Conservation (phyloP, 176 grass and related monocot species). For the Aechmea fasciata region DNA sequence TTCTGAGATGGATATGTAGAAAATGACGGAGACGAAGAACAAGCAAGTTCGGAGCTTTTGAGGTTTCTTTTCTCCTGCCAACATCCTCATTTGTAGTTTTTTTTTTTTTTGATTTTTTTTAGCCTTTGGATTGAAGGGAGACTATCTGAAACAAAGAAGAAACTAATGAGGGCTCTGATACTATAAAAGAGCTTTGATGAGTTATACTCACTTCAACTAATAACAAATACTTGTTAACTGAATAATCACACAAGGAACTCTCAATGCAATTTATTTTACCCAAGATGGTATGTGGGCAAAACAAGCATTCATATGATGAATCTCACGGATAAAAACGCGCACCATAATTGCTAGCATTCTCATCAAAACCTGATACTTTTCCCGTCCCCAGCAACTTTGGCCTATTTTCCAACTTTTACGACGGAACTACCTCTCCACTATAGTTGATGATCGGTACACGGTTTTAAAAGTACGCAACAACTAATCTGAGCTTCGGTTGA, state of each 20-base stretch:
- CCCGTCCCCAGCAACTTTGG: no score
- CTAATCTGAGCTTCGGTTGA: no score
- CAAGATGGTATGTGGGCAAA: not conserved
- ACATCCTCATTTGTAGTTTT: conserved; percentile 1
- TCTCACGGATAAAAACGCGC: not conserved
- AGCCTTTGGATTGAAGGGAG: conserved; percentile 27
- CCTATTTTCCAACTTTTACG: no score
- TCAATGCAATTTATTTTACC: not conserved
- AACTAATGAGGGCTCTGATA: not conserved
- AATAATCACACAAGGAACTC: conserved; percentile 4
- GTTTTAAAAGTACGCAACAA: no score
- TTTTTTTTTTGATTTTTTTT: not conserved
- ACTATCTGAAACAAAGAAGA: conserved; percentile 34
- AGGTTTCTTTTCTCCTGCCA: conserved; percentile 19
- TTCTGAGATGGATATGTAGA: conserved; percentile 24
- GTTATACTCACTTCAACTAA: not conserved
- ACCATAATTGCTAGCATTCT: not conserved
- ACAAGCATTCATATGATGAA: not conserved
- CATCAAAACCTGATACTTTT: not conserved
- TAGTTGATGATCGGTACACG: no score
- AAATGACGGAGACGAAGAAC: conserved; percentile 34
- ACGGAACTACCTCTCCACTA: no score
- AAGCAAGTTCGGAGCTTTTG: conserved; percentile 20
- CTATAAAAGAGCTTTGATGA: not conserved
- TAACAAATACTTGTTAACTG: not conserved